Conservation (phyloP, 73 alveolate genomes). For the Stentor coeruleus region DNA sequence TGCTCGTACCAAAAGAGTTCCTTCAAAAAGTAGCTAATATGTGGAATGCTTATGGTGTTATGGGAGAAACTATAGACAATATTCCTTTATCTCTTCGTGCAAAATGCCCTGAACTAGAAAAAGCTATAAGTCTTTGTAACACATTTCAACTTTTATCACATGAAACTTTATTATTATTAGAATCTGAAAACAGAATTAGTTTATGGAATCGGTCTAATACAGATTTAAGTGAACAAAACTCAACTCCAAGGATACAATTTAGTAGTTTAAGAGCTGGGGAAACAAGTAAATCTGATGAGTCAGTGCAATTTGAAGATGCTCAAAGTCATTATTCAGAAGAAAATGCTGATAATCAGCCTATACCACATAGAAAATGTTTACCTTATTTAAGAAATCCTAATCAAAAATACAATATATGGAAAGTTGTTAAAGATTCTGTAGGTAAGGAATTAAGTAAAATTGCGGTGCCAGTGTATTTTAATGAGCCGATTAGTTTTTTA, state of each 20-base stretch:
- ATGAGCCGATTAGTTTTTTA: constrained; percentile 94
- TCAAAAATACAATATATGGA: background rate
- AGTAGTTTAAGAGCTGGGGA: too few species aligned
- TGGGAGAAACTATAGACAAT: background rate
- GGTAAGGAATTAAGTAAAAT: constrained; percentile 28
- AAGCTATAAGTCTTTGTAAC: background rate
- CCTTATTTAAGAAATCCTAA: constrained; percentile 3
- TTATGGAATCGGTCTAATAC: background rate
- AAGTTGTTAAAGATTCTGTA: background rate
- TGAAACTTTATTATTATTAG: background rate
- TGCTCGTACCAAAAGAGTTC: constrained; percentile 9
- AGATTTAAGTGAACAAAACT: constrained; percentile 23
- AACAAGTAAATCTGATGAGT: background rate
- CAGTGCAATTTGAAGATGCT: constrained; percentile 11
- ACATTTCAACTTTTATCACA: constrained; percentile 9
- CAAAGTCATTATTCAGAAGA: constrained; percentile 21
- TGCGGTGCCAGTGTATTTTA: constrained; percentile 82
- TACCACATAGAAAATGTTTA: background rate
- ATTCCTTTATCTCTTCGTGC: background rate
- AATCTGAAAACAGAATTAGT: background rate
- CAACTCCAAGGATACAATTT: too few species aligned
- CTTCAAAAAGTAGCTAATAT: background rate
- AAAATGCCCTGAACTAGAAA: constrained; percentile 13
- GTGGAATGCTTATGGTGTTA: background rate
- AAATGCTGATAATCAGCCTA: background rate